Evolutionary conservation across 169 alveolate species (phyloP).

Genomic region (Plasmodium gallinaceum): DNA sequence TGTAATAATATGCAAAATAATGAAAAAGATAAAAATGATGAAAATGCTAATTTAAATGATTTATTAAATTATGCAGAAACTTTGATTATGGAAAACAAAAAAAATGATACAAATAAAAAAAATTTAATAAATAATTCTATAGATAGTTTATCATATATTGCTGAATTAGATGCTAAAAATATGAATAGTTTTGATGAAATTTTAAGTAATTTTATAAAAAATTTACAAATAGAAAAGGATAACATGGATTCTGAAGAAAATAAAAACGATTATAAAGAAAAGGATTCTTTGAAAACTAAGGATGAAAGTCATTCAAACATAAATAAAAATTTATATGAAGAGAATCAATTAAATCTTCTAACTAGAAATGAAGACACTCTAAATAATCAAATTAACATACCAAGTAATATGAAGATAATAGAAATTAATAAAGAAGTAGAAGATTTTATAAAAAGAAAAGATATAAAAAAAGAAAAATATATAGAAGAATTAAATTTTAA

Average conservation of each 20-base stretch:
- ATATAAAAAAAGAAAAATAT: too few species aligned
- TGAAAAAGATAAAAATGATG: background rate
- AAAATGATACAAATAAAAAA: slow-evolving; percentile 9
- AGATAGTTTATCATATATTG: background rate
- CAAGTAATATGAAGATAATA: background rate
- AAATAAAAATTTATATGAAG: slow-evolving; percentile 19
- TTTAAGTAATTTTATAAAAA: slow-evolving; percentile 64
- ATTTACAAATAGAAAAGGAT: slow-evolving; percentile 5
- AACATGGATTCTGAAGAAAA: background rate
- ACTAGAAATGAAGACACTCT: background rate
- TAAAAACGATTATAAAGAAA: background rate
- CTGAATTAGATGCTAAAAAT: slow-evolving; percentile 15
- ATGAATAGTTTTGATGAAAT: slow-evolving; percentile 54
- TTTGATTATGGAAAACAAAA: slow-evolving; percentile 18
- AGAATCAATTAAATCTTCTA: background rate
- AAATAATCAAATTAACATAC: background rate
- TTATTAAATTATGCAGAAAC: slow-evolving; percentile 73
- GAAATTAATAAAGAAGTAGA: slow-evolving; percentile 1
- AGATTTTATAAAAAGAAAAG: slow-evolving; percentile 2
- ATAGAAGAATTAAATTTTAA: too few species aligned
- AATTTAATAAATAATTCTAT: background rate
- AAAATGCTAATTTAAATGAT: slow-evolving; percentile 7
- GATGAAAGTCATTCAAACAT: slow-evolving; percentile 21
- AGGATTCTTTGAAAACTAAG: background rate
- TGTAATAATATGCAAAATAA: background rate